Evolutionary conservation across 1,284 basidiomycete species (phyloP).

Genomic region (Cutaneotrichosporon cavernicola): DNA sequence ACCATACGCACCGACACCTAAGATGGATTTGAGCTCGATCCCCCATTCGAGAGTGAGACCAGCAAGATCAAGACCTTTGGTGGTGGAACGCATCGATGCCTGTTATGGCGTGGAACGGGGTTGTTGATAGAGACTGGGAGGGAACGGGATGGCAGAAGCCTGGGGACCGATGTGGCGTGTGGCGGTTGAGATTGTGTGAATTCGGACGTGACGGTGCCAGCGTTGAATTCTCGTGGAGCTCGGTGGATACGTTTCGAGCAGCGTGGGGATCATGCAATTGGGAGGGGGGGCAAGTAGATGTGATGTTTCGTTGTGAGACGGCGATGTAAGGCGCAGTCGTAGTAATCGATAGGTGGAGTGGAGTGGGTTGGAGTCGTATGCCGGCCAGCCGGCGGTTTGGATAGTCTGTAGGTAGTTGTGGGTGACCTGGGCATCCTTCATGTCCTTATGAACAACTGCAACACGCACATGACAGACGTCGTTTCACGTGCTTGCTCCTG

Average conservation of each 20-base stretch:
- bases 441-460: neutral
- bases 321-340: neutral
- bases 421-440: neutral
- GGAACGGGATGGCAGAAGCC: neutral
- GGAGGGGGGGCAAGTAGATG: too few relatives aligned
- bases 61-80: slow-evolving; percentile 54
- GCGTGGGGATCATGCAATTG: too few relatives aligned
- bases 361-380: neutral
- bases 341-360: neutral
- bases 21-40: slow-evolving; percentile 66
- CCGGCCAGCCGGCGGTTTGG: neutral
- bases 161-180: neutral
- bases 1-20: slow-evolving; percentile 93
- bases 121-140: neutral
- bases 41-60: slow-evolving; percentile 66
- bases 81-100: neutral
- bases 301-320: neutral
- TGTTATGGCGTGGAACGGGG: neutral
- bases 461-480: neutral
- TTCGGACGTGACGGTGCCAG: too few relatives aligned
- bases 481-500: neutral
- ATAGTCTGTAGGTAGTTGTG: neutral
- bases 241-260: too few relatives aligned
- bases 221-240: too few relatives aligned
- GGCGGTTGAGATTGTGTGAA: neutral